These are phyloP conservation scores for Plantago coronopus DNA, from an alignment of 305 asterid genomes.

Conservation along the genomic window DNA sequence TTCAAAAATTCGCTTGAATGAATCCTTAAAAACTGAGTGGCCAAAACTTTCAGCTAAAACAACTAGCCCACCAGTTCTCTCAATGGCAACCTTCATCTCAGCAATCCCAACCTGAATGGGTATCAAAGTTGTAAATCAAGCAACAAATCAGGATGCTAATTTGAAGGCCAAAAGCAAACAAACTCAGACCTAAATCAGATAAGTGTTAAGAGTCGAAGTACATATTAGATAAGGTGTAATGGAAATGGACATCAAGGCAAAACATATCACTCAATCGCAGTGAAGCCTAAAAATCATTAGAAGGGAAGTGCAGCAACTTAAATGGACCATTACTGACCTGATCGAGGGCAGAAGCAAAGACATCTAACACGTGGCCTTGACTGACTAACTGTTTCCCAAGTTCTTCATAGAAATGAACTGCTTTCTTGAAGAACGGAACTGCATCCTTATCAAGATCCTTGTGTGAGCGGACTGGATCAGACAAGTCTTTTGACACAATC, in stretches of 20 bases:
- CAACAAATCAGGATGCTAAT: constrained; percentile 7
- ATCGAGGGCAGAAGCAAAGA: constrained; percentile 97
- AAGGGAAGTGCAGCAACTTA: constrained; percentile 2
- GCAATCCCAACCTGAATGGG: constrained; percentile 90
- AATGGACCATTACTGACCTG: constrained; percentile 54
- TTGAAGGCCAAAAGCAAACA: not conserved
- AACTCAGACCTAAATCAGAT: constrained; percentile 8
- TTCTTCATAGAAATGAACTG: constrained; percentile 77
- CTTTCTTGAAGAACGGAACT: constrained; percentile 77
- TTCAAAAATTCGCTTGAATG: constrained; percentile 82
- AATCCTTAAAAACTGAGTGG: constrained; percentile 96
- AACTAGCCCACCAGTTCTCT: constrained; percentile 93
- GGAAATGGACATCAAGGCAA: not conserved
- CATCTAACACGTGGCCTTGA: constrained; percentile 90
- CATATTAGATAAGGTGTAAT: not conserved
- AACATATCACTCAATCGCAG: not conserved
- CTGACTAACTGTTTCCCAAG: constrained; percentile 78
- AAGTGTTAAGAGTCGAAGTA: not conserved
- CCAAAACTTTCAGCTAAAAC: constrained; percentile 98
- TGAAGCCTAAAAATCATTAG: not conserved
- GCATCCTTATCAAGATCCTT: constrained; percentile 98
- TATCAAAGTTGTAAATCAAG: constrained; percentile 24
- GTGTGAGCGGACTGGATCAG: constrained; percentile 98
- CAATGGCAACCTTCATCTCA: constrained; percentile 96
- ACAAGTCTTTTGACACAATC: constrained; percentile 92